Percentiles rank a stretch among this genome's conserved stretches.
phyloP scores from a whole-genome alignment of 495 filamentous ascomycete genomes.

The Penicillium daleae region DNA sequence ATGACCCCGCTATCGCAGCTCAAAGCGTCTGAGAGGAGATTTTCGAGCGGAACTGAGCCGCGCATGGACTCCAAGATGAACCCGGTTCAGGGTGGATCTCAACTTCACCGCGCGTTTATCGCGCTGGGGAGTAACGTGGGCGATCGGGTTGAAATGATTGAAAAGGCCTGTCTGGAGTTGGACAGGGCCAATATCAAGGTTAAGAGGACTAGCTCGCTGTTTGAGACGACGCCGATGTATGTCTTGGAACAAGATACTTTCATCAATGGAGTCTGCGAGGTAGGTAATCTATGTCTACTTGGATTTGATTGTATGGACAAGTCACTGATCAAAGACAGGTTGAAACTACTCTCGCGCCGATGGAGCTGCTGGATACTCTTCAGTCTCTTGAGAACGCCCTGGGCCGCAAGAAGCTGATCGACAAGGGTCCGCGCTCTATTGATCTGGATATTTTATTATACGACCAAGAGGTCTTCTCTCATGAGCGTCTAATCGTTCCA shows the following conservation, averaged over 20 bases:
- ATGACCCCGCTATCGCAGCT: slow-evolving; percentile 20
- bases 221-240: slow-evolving; percentile 97
- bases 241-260: slow-evolving; percentile 85
- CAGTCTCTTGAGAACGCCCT: slow-evolving; percentile 80
- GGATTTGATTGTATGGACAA: not conserved
- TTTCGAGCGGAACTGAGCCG: slow-evolving; percentile 28
- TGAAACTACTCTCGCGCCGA: slow-evolving; percentile 74
- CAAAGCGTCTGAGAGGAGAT: slow-evolving; percentile 23
- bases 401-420: slow-evolving; percentile 80
- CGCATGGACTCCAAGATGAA: slow-evolving; percentile 34
- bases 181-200: slow-evolving; percentile 70
- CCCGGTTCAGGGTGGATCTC: slow-evolving; percentile 16
- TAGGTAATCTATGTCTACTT: slow-evolving; percentile 35
- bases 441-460: slow-evolving; percentile 95
- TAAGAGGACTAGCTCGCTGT: slow-evolving; percentile 80
- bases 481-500: slow-evolving; percentile 78
- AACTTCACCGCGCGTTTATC: slow-evolving; percentile 68
- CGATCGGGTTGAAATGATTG: slow-evolving; percentile 80
- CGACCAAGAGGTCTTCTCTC: slow-evolving; percentile 64
- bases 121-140: slow-evolving; percentile 94
- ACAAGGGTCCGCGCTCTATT: slow-evolving; percentile 92
- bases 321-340: slow-evolving; percentile 56
- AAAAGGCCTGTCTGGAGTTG: slow-evolving; percentile 79
- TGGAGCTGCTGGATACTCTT: slow-evolving; percentile 74
- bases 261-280: slow-evolving; percentile 93